Evolutionary conservation across 2,329 filamentous ascomycete genomes (phyloP).

Genomic region (Arthrobotrys entomopaga): DNA sequence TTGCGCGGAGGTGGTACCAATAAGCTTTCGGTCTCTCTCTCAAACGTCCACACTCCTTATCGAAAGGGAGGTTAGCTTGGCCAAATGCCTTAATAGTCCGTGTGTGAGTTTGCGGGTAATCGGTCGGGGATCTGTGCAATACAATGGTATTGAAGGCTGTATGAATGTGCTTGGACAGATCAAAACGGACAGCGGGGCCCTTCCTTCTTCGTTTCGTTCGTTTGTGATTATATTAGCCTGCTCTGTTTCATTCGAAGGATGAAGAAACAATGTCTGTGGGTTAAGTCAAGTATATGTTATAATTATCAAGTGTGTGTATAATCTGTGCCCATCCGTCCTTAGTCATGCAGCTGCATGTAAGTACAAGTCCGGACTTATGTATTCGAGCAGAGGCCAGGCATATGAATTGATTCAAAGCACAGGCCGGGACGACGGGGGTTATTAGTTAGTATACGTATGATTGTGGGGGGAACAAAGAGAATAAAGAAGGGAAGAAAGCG

Average conservation of each 20-base stretch:
- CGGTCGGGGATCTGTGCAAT: conserved; percentile 21
- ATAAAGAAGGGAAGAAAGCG: no score
- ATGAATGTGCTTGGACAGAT: conserved; percentile 31
- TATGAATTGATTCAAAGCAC: no score
- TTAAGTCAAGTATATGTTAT: conserved; percentile 4
- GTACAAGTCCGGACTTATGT: no score
- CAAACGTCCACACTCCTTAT: conserved; percentile 50
- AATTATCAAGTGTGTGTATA: not conserved
- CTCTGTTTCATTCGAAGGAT: not conserved
- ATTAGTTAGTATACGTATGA: no score
- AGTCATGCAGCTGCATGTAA: no score
- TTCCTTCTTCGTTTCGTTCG: conserved; percentile 20
- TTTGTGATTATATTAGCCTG: not conserved
- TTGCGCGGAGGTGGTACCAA: conserved; percentile 30
- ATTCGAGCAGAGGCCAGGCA: no score
- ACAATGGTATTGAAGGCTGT: no score
- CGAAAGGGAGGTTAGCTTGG: conserved; percentile 2
- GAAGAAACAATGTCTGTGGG: conserved; percentile 21
- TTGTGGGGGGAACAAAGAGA: no score
- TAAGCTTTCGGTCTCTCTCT: conserved; percentile 11
- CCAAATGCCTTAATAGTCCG: not conserved
- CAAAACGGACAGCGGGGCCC: not conserved
- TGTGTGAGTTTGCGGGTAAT: not conserved
- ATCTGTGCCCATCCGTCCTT: not conserved
- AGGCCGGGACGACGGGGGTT: no score